Conservation (phyloP, 306 rosid genomes). For the Lathyrus tuberosus region DNA sequence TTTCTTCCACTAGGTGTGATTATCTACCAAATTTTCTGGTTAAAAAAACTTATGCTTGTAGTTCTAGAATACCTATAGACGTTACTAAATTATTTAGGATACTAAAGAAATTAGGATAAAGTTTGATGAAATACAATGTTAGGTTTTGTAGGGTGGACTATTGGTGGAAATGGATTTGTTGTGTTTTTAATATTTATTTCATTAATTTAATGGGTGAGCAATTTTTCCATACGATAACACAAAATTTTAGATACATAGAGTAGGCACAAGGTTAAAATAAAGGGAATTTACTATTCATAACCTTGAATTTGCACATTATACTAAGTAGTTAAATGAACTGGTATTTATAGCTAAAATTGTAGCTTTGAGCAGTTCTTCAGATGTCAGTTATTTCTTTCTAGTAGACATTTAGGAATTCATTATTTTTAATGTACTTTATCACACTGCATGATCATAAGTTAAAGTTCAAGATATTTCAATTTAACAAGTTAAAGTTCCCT, state of each 20-base stretch:
- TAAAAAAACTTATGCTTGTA: conserved; percentile 26
- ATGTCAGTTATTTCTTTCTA: conserved; percentile 4
- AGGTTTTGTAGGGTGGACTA: conserved; percentile 3
- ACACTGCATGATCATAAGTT: neutral
- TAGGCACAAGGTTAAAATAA: neutral
- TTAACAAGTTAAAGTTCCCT: conserved; percentile 3
- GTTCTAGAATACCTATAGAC: neutral
- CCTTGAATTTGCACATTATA: neutral
- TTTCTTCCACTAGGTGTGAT: conserved; percentile 24
- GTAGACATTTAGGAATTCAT: conserved; percentile 2
- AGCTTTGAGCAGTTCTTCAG: conserved; percentile 2
- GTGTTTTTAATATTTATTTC: neutral
- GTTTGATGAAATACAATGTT: conserved; percentile 8
- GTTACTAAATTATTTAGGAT: conserved; percentile 21
- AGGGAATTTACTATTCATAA: neutral
- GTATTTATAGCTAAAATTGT: neutral
- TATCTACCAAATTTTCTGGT: conserved; percentile 27
- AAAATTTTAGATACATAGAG: neutral
- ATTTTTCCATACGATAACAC: neutral
- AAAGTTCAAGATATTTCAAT: conserved; percentile 7
- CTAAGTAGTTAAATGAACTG: neutral
- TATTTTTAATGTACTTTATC: conserved; percentile 11
- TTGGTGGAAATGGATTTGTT: conserved; percentile 25
- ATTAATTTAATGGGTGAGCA: conserved; percentile 1
- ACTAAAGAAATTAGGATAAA: conserved; percentile 22